Evolutionary conservation across 2,329 filamentous ascomycete species (phyloP).

Genomic region (Coccinonectria pachysandricola): DNA sequence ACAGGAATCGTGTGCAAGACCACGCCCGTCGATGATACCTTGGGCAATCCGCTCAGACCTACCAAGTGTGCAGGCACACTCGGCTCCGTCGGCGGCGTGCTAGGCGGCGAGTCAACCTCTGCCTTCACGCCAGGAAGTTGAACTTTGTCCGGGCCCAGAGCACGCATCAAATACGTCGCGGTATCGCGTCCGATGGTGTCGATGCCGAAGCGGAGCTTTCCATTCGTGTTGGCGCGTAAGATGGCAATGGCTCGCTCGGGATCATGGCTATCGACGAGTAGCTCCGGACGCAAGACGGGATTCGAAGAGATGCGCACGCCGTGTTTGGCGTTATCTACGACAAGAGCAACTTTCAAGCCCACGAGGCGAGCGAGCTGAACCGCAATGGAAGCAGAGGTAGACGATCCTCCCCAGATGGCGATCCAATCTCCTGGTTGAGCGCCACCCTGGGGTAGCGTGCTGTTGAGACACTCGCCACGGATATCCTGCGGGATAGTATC

Average conservation of each 20-base stretch:
- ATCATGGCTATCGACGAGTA: conserved; percentile 60
- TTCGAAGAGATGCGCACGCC: conserved; percentile 45
- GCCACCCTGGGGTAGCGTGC: conserved; percentile 41
- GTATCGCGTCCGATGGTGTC: conserved; percentile 59
- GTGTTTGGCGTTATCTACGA: conserved; percentile 58
- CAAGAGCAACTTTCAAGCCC: conserved; percentile 53
- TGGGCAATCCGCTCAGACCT: conserved; percentile 58
- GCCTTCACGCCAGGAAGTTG: conserved; percentile 13
- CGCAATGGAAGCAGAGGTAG: conserved; percentile 56
- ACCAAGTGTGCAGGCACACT: conserved; percentile 44
- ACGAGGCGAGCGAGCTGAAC: conserved; percentile 59
- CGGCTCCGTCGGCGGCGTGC: conserved; percentile 24
- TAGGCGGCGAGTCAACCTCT: conserved; percentile 24
- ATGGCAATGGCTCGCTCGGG: conserved; percentile 54
- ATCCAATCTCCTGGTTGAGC: conserved; percentile 56
- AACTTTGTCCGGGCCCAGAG: conserved; percentile 31
- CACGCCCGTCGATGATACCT: conserved; percentile 35
- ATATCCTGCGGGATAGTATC: conserved; percentile 50
- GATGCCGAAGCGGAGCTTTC: conserved; percentile 53
- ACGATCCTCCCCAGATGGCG: conserved; percentile 66
- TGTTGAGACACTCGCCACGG: conserved; percentile 48
- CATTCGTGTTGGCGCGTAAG: conserved; percentile 46
- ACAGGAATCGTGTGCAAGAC: conserved; percentile 59
- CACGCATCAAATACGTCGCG: conserved; percentile 41
- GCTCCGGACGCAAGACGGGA: conserved; percentile 38